Evolutionary conservation across 2,329 filamentous ascomycete species (phyloP).

Genomic region (Rhinocladiella mackenziei): DNA sequence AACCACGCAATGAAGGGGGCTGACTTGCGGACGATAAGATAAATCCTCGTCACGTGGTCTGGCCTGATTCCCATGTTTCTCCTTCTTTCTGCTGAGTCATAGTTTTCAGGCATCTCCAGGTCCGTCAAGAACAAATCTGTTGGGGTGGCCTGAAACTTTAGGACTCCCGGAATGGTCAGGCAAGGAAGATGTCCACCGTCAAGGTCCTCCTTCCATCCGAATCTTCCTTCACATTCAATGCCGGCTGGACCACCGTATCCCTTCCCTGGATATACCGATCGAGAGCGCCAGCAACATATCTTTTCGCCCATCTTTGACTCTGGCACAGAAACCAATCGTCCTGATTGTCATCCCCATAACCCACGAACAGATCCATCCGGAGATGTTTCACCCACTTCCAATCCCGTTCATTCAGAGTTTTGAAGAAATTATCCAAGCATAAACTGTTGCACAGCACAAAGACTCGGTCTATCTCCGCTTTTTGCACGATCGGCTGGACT

Average conservation of each 20-base stretch:
- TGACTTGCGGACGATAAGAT: too few relatives aligned
- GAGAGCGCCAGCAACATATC: conserved; percentile 16
- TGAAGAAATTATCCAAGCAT: conserved; percentile 22
- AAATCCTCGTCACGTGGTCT: too few relatives aligned
- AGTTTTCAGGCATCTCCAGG: too few relatives aligned
- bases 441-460: conserved; percentile 21
- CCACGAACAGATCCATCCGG: conserved; percentile 17
- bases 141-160: too few relatives aligned
- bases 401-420: conserved; percentile 10
- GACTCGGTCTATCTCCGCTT: conserved; percentile 3
- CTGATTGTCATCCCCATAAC: conserved; percentile 12
- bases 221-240: conserved; percentile 12
- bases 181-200: conserved; percentile 18
- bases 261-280: conserved; percentile 14
- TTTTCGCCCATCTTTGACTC: conserved; percentile 18
- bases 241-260: conserved; percentile 10
- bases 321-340: conserved; percentile 23
- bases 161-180: too few relatives aligned
- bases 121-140: too few relatives aligned
- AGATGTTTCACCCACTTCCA: conserved; percentile 21
- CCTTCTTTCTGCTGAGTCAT: too few relatives aligned
- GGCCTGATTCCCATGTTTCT: too few relatives aligned
- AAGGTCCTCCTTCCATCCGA: conserved; percentile 12
- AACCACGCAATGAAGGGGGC: too few relatives aligned
- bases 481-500: conserved; percentile 10